Evolutionary conservation across 2,329 filamentous ascomycete species (phyloP), one percentile per base, ranked within the genome.

Genomic region (Apiospora malaysiana): DNA sequence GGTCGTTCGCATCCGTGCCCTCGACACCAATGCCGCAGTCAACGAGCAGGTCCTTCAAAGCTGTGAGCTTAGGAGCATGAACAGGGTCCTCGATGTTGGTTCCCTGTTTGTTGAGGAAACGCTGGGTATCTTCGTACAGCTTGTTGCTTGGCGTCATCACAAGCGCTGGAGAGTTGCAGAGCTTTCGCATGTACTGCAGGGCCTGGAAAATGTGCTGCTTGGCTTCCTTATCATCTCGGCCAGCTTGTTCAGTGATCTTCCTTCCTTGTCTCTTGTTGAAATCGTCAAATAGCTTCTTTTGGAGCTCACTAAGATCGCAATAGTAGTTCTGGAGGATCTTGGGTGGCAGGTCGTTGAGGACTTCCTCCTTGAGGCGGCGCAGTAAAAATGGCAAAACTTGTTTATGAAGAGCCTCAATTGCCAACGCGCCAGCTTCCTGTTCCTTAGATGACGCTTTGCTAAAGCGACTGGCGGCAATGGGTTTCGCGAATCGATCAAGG

Each of bases 311-410:
- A 23, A 97, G 91, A 78, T 99, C 96, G 81, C 96, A 99, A 83
- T 99, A 99, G 84, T 99, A 99, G 82, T 99, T 99, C 80, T 99
- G 96, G 68, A 99, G 85, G 77, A 99, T 99, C 90, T 99, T 99
- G 9, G 96, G 96, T 2, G 96, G 96, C 10, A 99, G 86, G 77
- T 99, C 96, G 76, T 99, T 93, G 72, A 99, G 86, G 23, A 99
- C 96, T 81, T 99, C 96, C 83, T 99, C 96, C 83, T 99, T 99
- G 76, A 99, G 88, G 77, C 96, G 95, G 72, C 96, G 94, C 49
- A 99, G 89, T 73, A 99, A 86, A 91, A 99, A 99, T 1, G 96
- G 96, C 45, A 99, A 85, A 1, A 99, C 97, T 79, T 99, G 96
- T 81, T 99, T 99, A 83, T 99, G 96, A 27, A 99, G 86, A n/a